Base-by-base conservation (phyloP, 257 asterid genomes). In the Petrea volubilis region DNA sequence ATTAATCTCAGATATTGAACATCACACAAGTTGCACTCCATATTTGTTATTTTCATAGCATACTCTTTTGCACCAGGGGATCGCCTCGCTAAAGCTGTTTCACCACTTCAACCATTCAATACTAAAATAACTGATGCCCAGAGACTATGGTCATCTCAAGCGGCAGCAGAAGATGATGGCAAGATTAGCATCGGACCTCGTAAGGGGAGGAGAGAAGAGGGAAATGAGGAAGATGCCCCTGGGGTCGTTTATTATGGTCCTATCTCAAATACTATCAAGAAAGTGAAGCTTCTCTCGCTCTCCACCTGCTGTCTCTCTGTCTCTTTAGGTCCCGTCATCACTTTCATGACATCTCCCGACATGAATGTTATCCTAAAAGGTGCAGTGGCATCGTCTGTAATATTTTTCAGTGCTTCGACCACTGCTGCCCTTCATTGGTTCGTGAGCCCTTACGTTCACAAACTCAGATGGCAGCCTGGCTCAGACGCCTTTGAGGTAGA, bases 361-460 rank as follows among this genome's bases (percentile, higher is more conserved):
- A 75, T 86, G 77, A 90, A 95, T 14, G 92, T 95, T 49, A 84
- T 95, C 69, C 72, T 95, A 29, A 95, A 90, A 78, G 98, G 98
- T 4, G 99, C 96, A n/a, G 95, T 95, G 70, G 99, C 98, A 28
- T 90, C 97, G 31, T 62, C 97, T 0, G 94, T 92, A 27, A 88
- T 95, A 66, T 86, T 95, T 83, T 38, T 91, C 3, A 90, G 98
- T 68, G 99, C 98, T 75, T 78, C 97, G 3, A 90, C 99, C 0
- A 95, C 98, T 11, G 93, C 80, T 1, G 98, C 84, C 38, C 96
- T 95, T 68, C 97, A 95, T 82, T 95, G 99, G 99, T 95, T 92
- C 20, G 95, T 90, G 72, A 90, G 93, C 85, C 99, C 99, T 28
- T 95, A 95, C 25, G 77, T 95, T 40, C 99, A 95, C 85, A 90